Conservation (phyloP, 1,284 basidiomycete genomes). For the Apiotrichum siamense region DNA sequence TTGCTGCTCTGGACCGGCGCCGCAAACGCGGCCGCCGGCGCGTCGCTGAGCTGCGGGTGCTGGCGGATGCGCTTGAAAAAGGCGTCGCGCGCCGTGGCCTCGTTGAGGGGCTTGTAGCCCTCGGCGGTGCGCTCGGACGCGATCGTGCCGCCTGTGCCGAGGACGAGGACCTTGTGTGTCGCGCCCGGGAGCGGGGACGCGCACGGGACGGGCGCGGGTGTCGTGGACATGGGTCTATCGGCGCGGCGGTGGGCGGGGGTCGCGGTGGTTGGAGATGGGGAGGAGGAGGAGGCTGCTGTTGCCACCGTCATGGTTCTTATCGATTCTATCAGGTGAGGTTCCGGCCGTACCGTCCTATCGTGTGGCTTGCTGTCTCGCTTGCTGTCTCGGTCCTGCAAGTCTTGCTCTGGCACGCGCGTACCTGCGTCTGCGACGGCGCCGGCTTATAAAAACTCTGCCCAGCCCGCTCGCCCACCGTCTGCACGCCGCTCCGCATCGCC, state of each 20-base stretch:
- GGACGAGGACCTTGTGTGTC: slow-evolving; percentile 26
- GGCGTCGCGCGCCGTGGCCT: slow-evolving; percentile 31
- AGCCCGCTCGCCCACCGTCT: too few relatives aligned
- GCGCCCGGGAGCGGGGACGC: not conserved
- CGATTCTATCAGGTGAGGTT: too few relatives aligned
- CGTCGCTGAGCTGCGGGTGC: slow-evolving; percentile 36
- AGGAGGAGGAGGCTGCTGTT: not conserved
- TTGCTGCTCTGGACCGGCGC: slow-evolving; percentile 1
- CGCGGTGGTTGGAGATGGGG: not conserved
- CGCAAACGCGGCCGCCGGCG: slow-evolving; percentile 2
- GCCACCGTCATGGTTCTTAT: too few relatives aligned
- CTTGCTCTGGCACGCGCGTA: too few relatives aligned
- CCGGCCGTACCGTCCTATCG: too few relatives aligned
- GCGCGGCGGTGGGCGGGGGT: not conserved
- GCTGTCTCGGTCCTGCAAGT: too few relatives aligned
- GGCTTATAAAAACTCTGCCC: too few relatives aligned
- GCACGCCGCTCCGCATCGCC: too few relatives aligned
- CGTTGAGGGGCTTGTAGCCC: slow-evolving; percentile 31
- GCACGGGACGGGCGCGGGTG: not conserved
- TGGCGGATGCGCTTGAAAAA: slow-evolving; percentile 44
- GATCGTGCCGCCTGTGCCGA: slow-evolving; percentile 45
- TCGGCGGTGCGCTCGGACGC: slow-evolving; percentile 36
- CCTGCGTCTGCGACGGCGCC: too few relatives aligned
- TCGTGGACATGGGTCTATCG: not conserved
- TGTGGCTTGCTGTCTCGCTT: too few relatives aligned